A percentile compares a stretch with the other conserved stretches of the same genome.
These are phyloP conservation scores for Breynia disticha DNA, from an alignment of 441 rosid genomes.

Conservation along the genomic window DNA sequence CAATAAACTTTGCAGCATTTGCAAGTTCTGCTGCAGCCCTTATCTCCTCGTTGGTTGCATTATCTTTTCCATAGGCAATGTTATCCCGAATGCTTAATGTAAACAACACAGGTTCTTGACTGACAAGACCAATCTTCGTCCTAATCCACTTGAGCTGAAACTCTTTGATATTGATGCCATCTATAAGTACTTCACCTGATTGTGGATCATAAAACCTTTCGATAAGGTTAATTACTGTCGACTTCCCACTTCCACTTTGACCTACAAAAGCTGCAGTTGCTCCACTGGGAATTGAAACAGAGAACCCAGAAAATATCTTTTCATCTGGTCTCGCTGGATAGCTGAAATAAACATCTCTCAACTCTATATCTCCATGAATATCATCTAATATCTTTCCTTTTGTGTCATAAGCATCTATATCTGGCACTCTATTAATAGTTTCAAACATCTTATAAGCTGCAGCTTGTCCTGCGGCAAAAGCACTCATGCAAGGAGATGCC, in stretches of 20 bases:
- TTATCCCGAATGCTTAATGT: slow-evolving; percentile 60
- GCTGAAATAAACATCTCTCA: slow-evolving; percentile 49
- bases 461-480: slow-evolving; percentile 76
- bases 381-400: slow-evolving; percentile 40
- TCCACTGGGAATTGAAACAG: slow-evolving; percentile 47
- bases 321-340: slow-evolving; percentile 71
- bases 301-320: slow-evolving; percentile 57
- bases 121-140: slow-evolving; percentile 67
- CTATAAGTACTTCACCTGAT: slow-evolving; percentile 58
- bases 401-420: slow-evolving; percentile 54
- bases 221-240: slow-evolving; percentile 61
- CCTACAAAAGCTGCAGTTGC: slow-evolving; percentile 69
- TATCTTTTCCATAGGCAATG: slow-evolving; percentile 62
- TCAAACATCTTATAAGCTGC: slow-evolving; percentile 88
- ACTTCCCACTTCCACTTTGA: slow-evolving; percentile 83
- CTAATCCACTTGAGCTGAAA: slow-evolving; percentile 73
- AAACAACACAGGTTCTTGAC: slow-evolving; percentile 79
- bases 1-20: slow-evolving; percentile 68
- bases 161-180: slow-evolving; percentile 53
- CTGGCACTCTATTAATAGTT: slow-evolving; percentile 59
- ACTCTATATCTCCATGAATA: slow-evolving; percentile 49
- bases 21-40: slow-evolving; percentile 60
- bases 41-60: slow-evolving; percentile 54
- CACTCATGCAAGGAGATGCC: slow-evolving; percentile 56
- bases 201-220: slow-evolving; percentile 80